Percentiles rank a stretch among this genome's conserved stretches.
Evolutionary conservation across 352 stramenopile species (phyloP).

Genomic region (Phytopythium kandeliae): DNA sequence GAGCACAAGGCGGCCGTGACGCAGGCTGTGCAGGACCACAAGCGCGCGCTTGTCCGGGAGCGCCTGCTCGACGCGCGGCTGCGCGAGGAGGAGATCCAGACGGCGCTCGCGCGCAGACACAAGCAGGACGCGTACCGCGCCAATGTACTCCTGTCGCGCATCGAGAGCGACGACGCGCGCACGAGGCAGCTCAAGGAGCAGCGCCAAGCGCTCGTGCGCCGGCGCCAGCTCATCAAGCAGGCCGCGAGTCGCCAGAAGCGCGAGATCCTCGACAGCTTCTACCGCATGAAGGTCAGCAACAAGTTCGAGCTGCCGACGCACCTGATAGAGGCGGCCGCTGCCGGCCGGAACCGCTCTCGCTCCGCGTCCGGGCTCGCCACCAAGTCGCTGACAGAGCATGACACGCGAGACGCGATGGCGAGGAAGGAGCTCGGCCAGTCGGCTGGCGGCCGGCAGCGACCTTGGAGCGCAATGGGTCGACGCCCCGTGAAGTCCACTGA

Average conservation of each 20-base stretch:
- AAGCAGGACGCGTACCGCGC: slow-evolving; percentile 60
- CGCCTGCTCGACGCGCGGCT: slow-evolving; percentile 67
- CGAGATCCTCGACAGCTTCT: slow-evolving; percentile 71
- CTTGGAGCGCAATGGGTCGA: slow-evolving; percentile 11
- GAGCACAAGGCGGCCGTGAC: slow-evolving; percentile 52
- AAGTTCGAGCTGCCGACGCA: slow-evolving; percentile 62
- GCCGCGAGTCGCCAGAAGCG: slow-evolving; percentile 51
- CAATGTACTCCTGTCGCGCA: slow-evolving; percentile 49
- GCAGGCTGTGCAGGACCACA: slow-evolving; percentile 46
- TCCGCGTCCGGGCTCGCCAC: slow-evolving; percentile 31
- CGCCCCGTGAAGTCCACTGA: background rate
- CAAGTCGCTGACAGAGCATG: slow-evolving; percentile 19
- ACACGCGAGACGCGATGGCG: background rate
- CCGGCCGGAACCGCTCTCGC: slow-evolving; percentile 17
- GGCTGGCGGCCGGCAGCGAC: slow-evolving; percentile 16
- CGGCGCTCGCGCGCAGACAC: slow-evolving; percentile 42
- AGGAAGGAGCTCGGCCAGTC: background rate
- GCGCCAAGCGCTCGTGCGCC: slow-evolving; percentile 41
- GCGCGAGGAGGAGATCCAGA: slow-evolving; percentile 75
- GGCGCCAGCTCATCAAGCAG: slow-evolving; percentile 66
- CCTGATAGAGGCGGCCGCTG: slow-evolving; percentile 19
- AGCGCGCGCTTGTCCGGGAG: slow-evolving; percentile 36
- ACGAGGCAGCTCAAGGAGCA: slow-evolving; percentile 50
- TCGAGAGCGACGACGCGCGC: slow-evolving; percentile 59
- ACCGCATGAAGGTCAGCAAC: slow-evolving; percentile 82